phyloP scores from a whole-genome alignment of 2,329 filamentous ascomycete species.

The Fusarium sp. region DNA sequence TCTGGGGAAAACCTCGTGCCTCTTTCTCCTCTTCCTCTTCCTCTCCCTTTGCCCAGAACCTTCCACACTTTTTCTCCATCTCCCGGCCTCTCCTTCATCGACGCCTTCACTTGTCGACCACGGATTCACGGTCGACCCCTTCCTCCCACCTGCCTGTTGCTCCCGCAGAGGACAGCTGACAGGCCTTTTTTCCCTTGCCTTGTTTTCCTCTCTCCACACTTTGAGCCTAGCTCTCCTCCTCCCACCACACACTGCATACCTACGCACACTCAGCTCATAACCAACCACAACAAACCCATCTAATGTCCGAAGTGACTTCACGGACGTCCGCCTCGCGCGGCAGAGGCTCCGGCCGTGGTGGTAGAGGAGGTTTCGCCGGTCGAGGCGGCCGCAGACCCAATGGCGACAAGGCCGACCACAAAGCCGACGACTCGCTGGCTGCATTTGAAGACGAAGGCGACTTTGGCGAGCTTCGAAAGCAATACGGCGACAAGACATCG shows the following conservation, averaged over 20 bases:
- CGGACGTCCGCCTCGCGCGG: conserved; percentile 84
- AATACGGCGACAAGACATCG: conserved; percentile 79
- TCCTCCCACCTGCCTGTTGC: conserved; percentile 46
- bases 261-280: conserved; percentile 42
- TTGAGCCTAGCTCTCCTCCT: conserved; percentile 44
- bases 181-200: conserved; percentile 42
- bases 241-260: conserved; percentile 36
- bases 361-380: conserved; percentile 77
- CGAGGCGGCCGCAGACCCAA: conserved; percentile 78
- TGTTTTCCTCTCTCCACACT: conserved; percentile 46
- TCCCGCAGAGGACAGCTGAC: conserved; percentile 52
- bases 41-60: conserved; percentile 45
- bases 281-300: conserved; percentile 53
- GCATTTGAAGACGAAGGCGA: conserved; percentile 83
- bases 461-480: conserved; percentile 89
- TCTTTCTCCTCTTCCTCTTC: conserved; percentile 40
- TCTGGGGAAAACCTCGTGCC: conserved; percentile 52
- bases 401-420: conserved; percentile 68
- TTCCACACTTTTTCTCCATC: conserved; percentile 40
- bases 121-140: conserved; percentile 45
- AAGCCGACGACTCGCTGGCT: conserved; percentile 65
- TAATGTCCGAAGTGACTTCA: conserved; percentile 95
- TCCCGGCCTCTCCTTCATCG: conserved; percentile 43
- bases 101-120: conserved; percentile 45
- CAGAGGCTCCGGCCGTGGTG: conserved; percentile 88